Conservation (phyloP, 768 basidiomycete genomes). For the Tulasnella sp. region DNA sequence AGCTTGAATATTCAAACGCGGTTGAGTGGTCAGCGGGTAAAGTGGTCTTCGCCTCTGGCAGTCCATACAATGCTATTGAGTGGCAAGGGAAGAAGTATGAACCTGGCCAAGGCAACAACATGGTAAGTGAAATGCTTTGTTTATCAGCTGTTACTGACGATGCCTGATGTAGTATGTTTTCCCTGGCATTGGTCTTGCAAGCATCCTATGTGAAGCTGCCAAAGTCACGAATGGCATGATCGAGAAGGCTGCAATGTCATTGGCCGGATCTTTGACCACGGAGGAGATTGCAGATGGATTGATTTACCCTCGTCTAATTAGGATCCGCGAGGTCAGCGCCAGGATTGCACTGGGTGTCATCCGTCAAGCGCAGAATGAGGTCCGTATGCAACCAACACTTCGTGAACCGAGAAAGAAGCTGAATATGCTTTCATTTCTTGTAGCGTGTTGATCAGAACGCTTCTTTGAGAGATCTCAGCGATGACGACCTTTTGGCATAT, state of each 20-base stretch:
- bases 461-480: neutral
- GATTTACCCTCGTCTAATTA: constrained; percentile 70
- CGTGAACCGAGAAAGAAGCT: neutral
- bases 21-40: constrained; percentile 37
- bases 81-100: constrained; percentile 46
- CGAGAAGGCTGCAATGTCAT: constrained; percentile 69
- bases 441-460: neutral
- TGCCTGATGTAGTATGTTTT: constrained; percentile 18
- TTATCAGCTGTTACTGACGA: too few species aligned
- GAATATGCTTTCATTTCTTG: neutral
- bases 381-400: constrained; percentile 26
- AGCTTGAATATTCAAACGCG: constrained; percentile 68
- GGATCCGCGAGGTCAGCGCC: constrained; percentile 73
- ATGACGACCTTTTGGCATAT: neutral
- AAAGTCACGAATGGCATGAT: constrained; percentile 78
- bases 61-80: constrained; percentile 58
- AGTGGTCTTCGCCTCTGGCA: constrained; percentile 72
- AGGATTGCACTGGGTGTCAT: constrained; percentile 64
- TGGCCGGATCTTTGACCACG: constrained; percentile 55
- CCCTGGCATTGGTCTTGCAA: constrained; percentile 56
- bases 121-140: constrained; percentile 55
- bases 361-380: constrained; percentile 63
- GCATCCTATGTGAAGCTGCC: constrained; percentile 54
- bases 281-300: constrained; percentile 55
- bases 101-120: constrained; percentile 90